Base-by-base conservation (phyloP, 345 rosid species). In the Brassica napus region DNA sequence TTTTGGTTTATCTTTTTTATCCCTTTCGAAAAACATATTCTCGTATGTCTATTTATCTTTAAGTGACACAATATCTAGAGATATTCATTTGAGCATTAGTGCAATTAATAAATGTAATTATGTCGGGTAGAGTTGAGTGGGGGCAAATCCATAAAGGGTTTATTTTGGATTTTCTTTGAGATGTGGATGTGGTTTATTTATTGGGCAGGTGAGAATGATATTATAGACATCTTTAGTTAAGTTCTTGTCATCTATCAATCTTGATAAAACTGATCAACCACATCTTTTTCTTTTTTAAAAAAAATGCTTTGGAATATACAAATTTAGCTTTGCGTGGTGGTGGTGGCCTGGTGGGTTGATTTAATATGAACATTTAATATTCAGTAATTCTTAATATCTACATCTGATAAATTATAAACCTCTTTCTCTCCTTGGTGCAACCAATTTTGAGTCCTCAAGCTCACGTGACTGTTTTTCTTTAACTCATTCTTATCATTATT, bases 331-430 rank as follows among this genome's bases (percentile, higher is more conserved):
- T 74, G 76, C 65, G 73, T 58, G 1, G 35, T 44, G 60, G 65
- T 47, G 68, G 74, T 71, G 77, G 80, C 76, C 69, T 80, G 32
- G 83, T 76, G 77, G 77, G 28, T 66, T 76, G 16, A 55, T 76
- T 26, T 26, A 26, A 26, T 26, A 26, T 26, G 30, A 26, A 26
- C 30, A 26, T 26, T 62, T 57, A 65, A 39, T 65, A 55, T 49
- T 65, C 44, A 18, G 0, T 8, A 32, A 55, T 71, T 70, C 47
- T 65, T 57, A 23, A 55, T 55, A 69, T 80, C 76, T 75, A 75
- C 32, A 42, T 35, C 18, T 57, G 31, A 74, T 68, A 31, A 32
- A 32, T 16, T 0, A 1, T 4, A 23, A 59, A 60, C 34, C n/a
- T 70, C 8, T 65, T 65, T 58, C 28, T 59, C 11, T 68, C 21